phyloP scores from a whole-genome alignment of 2,329 filamentous ascomycete genomes.

The Akanthomyces muscarius region DNA sequence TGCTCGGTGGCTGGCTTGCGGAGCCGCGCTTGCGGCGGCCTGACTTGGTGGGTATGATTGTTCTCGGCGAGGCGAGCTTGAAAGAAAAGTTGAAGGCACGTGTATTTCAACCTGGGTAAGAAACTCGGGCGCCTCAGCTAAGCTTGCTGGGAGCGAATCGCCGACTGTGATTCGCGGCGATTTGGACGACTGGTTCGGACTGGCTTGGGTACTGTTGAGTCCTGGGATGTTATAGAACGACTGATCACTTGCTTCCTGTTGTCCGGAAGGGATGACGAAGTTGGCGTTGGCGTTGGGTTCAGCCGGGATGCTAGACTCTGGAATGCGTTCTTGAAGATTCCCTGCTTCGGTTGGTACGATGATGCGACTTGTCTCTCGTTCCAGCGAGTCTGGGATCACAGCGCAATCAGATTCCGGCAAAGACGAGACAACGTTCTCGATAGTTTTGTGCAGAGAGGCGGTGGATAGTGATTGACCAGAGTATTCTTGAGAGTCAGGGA shows the following conservation, averaged over 20 bases:
- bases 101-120: conserved; percentile 1
- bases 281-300: neutral
- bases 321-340: neutral
- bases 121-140: neutral
- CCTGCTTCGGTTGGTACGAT: neutral
- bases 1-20: neutral
- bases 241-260: neutral
- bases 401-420: neutral
- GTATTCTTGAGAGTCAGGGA: conserved; percentile 43
- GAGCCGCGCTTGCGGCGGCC: neutral
- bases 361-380: conserved; percentile 1
- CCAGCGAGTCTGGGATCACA: conserved; percentile 21
- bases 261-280: conserved; percentile 4
- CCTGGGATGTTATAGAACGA: neutral
- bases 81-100: neutral
- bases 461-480: conserved; percentile 26
- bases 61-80: neutral
- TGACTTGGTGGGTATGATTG: neutral
- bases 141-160: neutral
- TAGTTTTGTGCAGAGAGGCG: conserved; percentile 8
- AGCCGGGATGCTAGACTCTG: conserved; percentile 1
- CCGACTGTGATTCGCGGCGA: neutral
- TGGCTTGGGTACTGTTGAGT: neutral
- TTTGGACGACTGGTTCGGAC: neutral
- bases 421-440: conserved; percentile 12